Base-by-base conservation (phyloP, 2,329 filamentous ascomycete species). In the Cercospora sp. region DNA sequence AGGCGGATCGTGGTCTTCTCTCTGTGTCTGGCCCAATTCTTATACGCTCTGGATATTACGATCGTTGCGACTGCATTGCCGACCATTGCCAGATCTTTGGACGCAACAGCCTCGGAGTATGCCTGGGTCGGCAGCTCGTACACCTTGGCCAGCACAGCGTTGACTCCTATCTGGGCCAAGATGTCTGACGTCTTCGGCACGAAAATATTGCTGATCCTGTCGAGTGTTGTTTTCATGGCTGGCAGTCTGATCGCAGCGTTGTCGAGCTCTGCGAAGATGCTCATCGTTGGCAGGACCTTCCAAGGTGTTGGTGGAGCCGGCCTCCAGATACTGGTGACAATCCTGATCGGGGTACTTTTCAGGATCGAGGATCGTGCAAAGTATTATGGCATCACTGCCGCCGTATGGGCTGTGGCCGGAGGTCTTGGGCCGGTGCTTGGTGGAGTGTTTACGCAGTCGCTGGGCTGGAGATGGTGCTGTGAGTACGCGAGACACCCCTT, bases 131-230 rank as follows among this genome's bases (percentile, higher is more conserved):
- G 84, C 16, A 81, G 80, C 26, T 81, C 84, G 7, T 87, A 85
- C 68, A 74, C 85, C 1, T 80, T 86, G 20, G 81, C 81, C 48
- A 82, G 81, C 68, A 79, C 83, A 3, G 83, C 83, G 0, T 78
- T 84, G 20, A 85, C 85, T 2, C 86, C 86, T 1, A 81, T 86
- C 42, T 89, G 87, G 87, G 87, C 87, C 26, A 89, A 89, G 74
- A 79, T 89, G 42, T 87, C 85, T 53, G 89, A 90, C 71, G 90
- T 90, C 66, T 90, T 86, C 79, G 89, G 89, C 3, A 82, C 88
- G 45, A 91, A 90, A 72, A 84, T 84, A 10, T 83, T 89, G 63
- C 79, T 90, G 28, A 79, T 90, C 13, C 71, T 84, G 2, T 87
- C 87, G 18, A 89, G 89, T 67, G 78, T 83, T 16, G 78, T 88